Conservation (phyloP, 2,329 filamentous ascomycete species). For the Bipolaris oryzae region DNA sequence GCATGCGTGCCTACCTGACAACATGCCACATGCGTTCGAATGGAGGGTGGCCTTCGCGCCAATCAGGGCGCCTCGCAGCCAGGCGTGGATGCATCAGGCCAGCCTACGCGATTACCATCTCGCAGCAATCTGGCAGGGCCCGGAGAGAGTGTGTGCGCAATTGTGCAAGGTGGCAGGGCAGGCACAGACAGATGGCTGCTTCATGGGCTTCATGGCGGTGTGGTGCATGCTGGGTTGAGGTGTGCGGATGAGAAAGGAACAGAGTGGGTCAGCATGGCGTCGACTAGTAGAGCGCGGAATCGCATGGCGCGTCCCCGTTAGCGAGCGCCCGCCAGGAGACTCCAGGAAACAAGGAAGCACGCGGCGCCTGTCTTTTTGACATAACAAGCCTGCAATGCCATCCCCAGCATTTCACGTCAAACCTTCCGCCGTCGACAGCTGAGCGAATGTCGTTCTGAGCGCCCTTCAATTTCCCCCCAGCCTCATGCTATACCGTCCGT, state of each 20-base stretch:
- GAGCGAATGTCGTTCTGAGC: neutral
- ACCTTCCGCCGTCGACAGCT: neutral
- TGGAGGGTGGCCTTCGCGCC: constrained; percentile 23
- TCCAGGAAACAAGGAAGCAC: constrained; percentile 5
- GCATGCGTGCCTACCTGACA: constrained; percentile 27
- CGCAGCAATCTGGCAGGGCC: constrained; percentile 11
- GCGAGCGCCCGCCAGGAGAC: constrained; percentile 4
- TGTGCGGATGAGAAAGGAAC: constrained; percentile 20
- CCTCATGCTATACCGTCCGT: neutral
- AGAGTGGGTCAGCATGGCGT: constrained; percentile 15
- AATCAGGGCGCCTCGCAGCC: constrained; percentile 28
- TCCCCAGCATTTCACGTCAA: neutral
- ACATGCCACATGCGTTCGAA: constrained; percentile 19
- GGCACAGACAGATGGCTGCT: constrained; percentile 18
- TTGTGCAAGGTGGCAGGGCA: constrained; percentile 16
- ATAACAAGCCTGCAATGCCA: neutral
- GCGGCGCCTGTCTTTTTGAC: neutral
- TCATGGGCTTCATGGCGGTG: constrained; percentile 24
- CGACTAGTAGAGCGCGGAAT: constrained; percentile 18
- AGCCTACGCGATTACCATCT: constrained; percentile 38
- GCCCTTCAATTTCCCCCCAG: constrained; percentile 2
- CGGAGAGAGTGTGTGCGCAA: constrained; percentile 14
- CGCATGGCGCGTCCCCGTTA: constrained; percentile 19
- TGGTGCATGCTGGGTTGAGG: constrained; percentile 22
- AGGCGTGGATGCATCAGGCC: constrained; percentile 19